Evolutionary conservation across 352 stramenopile species (phyloP).

Genomic region (Pilasporangium apinafurcum): DNA sequence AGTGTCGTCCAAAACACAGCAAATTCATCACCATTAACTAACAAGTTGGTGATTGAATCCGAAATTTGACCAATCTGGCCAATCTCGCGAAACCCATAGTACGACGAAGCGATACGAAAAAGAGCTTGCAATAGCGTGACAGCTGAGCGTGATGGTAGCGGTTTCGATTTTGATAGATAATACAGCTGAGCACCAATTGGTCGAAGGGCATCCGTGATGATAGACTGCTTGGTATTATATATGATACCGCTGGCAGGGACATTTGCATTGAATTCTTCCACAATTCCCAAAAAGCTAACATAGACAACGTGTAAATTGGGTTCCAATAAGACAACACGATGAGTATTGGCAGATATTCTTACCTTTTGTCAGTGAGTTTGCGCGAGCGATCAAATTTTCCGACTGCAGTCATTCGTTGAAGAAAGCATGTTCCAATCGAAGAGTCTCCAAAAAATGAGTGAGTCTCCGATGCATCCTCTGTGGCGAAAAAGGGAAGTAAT

Average conservation of each 20-base stretch:
- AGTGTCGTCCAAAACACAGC: constrained; percentile 84
- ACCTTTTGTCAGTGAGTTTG: constrained; percentile 60
- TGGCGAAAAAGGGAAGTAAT: constrained; percentile 63
- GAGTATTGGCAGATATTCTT: constrained; percentile 4
- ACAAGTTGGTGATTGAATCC: constrained; percentile 69
- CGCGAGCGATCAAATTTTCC: constrained; percentile 50
- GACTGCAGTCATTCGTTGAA: constrained; percentile 69
- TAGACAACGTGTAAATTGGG: not conserved
- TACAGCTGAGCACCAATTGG: constrained; percentile 79
- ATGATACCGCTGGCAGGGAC: constrained; percentile 77
- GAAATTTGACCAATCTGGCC: constrained; percentile 68
- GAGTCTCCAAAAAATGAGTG: constrained; percentile 76
- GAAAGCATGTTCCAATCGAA: constrained; percentile 72
- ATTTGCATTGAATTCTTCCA: constrained; percentile 89
- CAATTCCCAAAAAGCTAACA: constrained; percentile 71
- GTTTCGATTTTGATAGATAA: constrained; percentile 59
- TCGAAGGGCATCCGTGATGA: constrained; percentile 68
- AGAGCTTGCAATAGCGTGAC: constrained; percentile 78
- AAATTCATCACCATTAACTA: constrained; percentile 80
- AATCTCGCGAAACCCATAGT: constrained; percentile 82
- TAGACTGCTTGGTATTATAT: constrained; percentile 77
- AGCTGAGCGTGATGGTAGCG: constrained; percentile 55
- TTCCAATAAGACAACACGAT: not conserved
- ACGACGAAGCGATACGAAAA: constrained; percentile 82
- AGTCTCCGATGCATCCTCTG: constrained; percentile 59